Evolutionary conservation across 495 filamentous ascomycete genomes (phyloP), one percentile per base, ranked within the genome.

Genomic region (Aspergillus carlsbadensis): DNA sequence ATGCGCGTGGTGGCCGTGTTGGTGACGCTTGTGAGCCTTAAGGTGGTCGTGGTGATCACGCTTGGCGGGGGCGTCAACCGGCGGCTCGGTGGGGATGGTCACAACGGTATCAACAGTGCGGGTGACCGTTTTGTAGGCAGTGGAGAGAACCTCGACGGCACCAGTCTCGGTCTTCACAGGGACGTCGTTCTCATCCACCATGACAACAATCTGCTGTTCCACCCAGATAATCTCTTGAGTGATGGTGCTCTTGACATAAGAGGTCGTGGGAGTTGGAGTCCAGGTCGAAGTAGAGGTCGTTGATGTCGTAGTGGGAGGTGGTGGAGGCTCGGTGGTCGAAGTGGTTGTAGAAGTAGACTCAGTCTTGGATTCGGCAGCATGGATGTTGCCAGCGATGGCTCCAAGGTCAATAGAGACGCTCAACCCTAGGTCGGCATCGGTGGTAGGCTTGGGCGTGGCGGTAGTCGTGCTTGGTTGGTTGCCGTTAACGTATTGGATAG

Each of bases 201-300:
- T 22, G 52, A 79, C 61, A n/a, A 65, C 45, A n/a, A 79, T 57
- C 20, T 77, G 65, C 20, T 67, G 65, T 39, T 71, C 60, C 22
- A 77, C 43, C 39, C 68, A 72, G 20, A 79, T 58, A n/a, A 72
- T 59, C 37, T 72, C 69, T 34, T 75, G 65, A 0, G 64, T 66
- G 35, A 72, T 45, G 10, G 57, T 54, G n/a, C 65, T 65, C 31
- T 66, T 11, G 13, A 63, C 49, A 14, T 63, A 64, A 8, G 61
- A 66, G 0, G 68, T 69, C 14, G 61, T 66, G 2, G 70, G 61
- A 13, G 64, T 67, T 2, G 70, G 63, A 1, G 61, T 66, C 20
- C 64, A 63, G 11, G 44, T 52, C 10, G 60, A 56, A 6, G 48
- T 52, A 5, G 54, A 26, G 20, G 63, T 50, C 2, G 56, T 37